Evolutionary conservation across 306 rosid genomes (phyloP), one percentile per base, ranked within the genome.

Genomic region (Castanea crenata): DNA sequence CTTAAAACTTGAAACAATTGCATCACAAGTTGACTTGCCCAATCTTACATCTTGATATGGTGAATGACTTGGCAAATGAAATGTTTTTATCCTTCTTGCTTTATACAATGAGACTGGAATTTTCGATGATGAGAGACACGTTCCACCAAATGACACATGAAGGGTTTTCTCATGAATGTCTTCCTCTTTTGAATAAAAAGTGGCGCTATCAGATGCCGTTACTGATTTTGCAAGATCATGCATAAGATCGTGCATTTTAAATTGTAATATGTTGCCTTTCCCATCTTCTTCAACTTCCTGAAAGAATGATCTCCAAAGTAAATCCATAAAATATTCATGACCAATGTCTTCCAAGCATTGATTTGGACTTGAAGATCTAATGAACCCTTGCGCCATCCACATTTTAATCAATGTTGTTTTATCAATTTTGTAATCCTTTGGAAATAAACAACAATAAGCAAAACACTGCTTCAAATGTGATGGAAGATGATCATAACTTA

Each of bases 31-130:
- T 25, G 23, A 19, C 11, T 20, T 18, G 3, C 0, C 0, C 2
- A 18, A 35, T 0, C 41, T 0, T 35, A 0, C 0, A 35, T 35
- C 0, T 0, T 0, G 4, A 12, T 21, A 16, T 0, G 0, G 0
- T 18, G 41, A 35, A 0, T 35, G 0, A 35, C 2, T 3, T 5
- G 31, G 69, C 51, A 71, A 27, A 58, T 70, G 35, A 31, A 35
- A 35, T 35, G 44, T 35, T 35, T 9, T 35, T 6, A 6, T 6
- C 44, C 10, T 6, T 0, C 10, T 35, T 35, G 44, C 44, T 6
- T 35, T 35, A 35, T 6, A 35, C 10, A 35, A 1, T 0, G 9
- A 35, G 9, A 0, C 0, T 35, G 44, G 44, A 35, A 35, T 1
- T 35, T 0, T 0, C 0, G 0, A 35, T 35, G 2, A 0, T 6